These are phyloP conservation scores for Trichaptum fuscoviolaceum DNA, from an alignment of 768 basidiomycete species.

Conservation along the genomic window DNA sequence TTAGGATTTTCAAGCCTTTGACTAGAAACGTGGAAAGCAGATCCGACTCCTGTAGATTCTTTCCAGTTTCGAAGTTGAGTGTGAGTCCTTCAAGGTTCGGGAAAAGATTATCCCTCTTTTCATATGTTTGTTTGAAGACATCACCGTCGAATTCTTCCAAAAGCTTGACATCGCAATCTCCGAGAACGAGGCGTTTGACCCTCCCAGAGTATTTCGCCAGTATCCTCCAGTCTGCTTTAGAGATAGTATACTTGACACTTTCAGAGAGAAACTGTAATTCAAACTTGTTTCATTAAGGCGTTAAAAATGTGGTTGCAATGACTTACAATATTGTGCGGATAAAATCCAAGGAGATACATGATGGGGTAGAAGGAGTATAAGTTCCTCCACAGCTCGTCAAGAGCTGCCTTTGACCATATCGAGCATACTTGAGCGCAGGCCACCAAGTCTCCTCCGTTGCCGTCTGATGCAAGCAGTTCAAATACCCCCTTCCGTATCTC, in stretches of 20 bases:
- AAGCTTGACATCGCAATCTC: neutral
- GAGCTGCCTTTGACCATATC: neutral
- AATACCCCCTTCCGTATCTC: neutral
- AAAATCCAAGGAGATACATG: neutral
- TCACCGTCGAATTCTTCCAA: neutral
- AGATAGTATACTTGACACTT: neutral
- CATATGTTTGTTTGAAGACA: neutral
- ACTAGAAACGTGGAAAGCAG: neutral
- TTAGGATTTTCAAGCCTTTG: neutral
- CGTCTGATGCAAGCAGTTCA: neutral
- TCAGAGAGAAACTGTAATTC: neutral
- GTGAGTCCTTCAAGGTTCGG: neutral
- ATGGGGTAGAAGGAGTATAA: neutral
- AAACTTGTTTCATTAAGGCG: neutral
- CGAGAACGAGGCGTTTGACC: neutral
- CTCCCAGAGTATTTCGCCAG: neutral
- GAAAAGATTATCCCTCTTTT: neutral
- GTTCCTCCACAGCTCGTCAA: neutral
- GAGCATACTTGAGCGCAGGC: neutral
- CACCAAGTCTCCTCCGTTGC: neutral
- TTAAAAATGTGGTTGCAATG: neutral
- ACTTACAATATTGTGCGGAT: neutral
- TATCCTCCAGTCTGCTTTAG: neutral
- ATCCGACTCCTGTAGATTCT: neutral
- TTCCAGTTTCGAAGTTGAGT: neutral